Base-by-base conservation (phyloP, 2,329 filamentous ascomycete genomes). In the Verticillium alfalfae region DNA sequence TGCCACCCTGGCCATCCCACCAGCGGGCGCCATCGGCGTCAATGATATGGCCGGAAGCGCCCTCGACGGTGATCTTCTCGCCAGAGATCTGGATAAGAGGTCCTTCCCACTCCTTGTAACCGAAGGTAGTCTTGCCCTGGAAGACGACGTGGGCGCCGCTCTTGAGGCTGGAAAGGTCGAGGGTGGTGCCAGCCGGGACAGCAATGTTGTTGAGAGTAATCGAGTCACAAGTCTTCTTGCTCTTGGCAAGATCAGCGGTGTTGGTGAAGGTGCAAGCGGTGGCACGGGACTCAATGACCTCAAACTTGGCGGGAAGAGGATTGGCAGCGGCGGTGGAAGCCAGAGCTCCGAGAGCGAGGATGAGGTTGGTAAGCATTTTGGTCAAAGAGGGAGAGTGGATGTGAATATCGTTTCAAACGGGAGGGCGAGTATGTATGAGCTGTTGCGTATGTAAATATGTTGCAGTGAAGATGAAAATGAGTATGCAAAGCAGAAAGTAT, bases 121-220 rank as follows among this genome's bases (percentile, higher is more conserved):
- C 87, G 68, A 88, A 91, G 61, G 83, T 85, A 22, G 88, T 90
- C 18, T 78, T 84, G 45, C 88, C 88, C 63, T 84, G 72, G 73
- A 90, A 90, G 67, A 82, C 84, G 64, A 65, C 60, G 72, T 78
- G 16, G 61, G 84, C 85, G 64, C 80, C 81, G 18, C 73, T 69
- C 1, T 76, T 77, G 45, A 87, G 76, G 34, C 76, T 73, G 10
- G 83, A 84, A 61, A 88, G 71, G 69, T 88, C 84, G 15, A 89
- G 79, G 1, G 85, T 87, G 13, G 75, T 73, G 31, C 85, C 85
- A 5, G 84, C 80, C 5, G 86, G 85, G 13, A 88, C 85, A 16
- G 74, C 73, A 57, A 88, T 78, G 66, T 77, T 76, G 64, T 77
- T 78, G 34, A 88, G 74, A 26, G 79, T 72, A 64, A 88, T 86